Conservation (phyloP, 2,329 filamentous ascomycete genomes). For the Phyllosticta citribraziliensis region DNA sequence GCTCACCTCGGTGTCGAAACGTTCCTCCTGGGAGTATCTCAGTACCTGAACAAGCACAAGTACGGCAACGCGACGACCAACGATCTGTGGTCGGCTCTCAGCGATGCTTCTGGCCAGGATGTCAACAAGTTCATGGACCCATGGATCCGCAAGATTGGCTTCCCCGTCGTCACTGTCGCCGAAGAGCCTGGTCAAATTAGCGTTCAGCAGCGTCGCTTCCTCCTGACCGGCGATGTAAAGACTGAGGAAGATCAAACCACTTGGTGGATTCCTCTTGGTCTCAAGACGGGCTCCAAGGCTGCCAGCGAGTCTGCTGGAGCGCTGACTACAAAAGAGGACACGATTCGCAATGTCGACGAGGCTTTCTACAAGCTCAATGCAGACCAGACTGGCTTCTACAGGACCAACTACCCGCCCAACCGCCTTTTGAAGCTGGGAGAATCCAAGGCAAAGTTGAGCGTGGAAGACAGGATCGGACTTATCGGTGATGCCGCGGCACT, state of each 20-base stretch:
- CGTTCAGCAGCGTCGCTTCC: slow-evolving; percentile 78
- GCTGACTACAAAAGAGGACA: slow-evolving; percentile 67
- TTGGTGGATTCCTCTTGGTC: slow-evolving; percentile 90
- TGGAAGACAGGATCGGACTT: slow-evolving; percentile 86
- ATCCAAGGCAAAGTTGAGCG: slow-evolving; percentile 64
- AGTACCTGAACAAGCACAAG: slow-evolving; percentile 79
- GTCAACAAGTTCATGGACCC: slow-evolving; percentile 81
- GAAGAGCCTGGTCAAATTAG: slow-evolving; percentile 77
- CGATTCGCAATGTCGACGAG: slow-evolving; percentile 61
- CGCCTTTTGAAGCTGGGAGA: slow-evolving; percentile 72
- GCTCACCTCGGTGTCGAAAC: slow-evolving; percentile 78
- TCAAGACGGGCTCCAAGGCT: slow-evolving; percentile 59
- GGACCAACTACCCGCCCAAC: slow-evolving; percentile 83
- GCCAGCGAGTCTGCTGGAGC: slow-evolving; percentile 55
- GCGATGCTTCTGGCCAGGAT: slow-evolving; percentile 77
- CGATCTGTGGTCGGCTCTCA: slow-evolving; percentile 82
- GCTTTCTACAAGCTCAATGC: slow-evolving; percentile 92
- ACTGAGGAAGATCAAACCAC: slow-evolving; percentile 81
- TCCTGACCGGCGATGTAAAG: slow-evolving; percentile 84
- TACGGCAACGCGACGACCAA: slow-evolving; percentile 87
- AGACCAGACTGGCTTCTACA: slow-evolving; percentile 80
- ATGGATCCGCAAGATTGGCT: slow-evolving; percentile 94
- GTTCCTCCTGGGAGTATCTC: slow-evolving; percentile 82
- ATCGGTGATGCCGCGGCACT: slow-evolving; percentile 84
- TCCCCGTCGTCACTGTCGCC: slow-evolving; percentile 77